Base-by-base conservation (phyloP, 1,139 yeast species). In the Groenewaldozyma auringiensis region DNA sequence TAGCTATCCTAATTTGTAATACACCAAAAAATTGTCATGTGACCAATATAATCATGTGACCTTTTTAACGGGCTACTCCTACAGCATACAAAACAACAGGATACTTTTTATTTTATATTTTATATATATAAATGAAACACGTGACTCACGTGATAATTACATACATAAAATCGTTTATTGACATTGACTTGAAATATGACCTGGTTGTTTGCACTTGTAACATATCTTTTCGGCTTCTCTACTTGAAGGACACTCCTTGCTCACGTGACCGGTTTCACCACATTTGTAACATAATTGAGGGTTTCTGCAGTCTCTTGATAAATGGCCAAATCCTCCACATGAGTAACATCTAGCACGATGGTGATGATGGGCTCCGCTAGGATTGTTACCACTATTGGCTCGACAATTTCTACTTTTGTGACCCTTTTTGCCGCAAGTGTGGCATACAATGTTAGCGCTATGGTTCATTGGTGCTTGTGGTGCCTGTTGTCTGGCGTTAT, bases 371-470 rank as follows among this genome's bases (percentile, higher is more conserved):
- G 8, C 11, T 6, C 17, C 36, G 36, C 36, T 32, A 14, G 36
- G 11, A 11, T 35, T 14, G 25, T 11, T 4, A 9, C n/a, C 20
- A 11, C n/a, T 20, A 18, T 8, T 16, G 29, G 49, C 44, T 35
- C 79, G 79, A 70, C 96, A 88, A 66, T 77, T 80, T 65, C 85
- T 92, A 54, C 95, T 95, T 65, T 86, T 76, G 74, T 87, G 96
- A 55, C 96, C 96, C 56, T 83, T 76, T 71, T 85, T 86, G 62
- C 96, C 95, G 72, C 96, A 88, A 69, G 85, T 86, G 76, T 86
- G 87, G 70, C 96, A 88, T 61, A 82, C 78, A 53, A 44, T 40
- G 21, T 76, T 75, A 31, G 42, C 21, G n/a, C 41, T 21, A 18
- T 25, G 34, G 31, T 21, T 29, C 32, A 11, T 6, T 25, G 29